Percentiles rank a stretch among this genome's conserved stretches.
phyloP scores from a whole-genome alignment of 208 protist genomes.

The Naegleria fowleri region DNA sequence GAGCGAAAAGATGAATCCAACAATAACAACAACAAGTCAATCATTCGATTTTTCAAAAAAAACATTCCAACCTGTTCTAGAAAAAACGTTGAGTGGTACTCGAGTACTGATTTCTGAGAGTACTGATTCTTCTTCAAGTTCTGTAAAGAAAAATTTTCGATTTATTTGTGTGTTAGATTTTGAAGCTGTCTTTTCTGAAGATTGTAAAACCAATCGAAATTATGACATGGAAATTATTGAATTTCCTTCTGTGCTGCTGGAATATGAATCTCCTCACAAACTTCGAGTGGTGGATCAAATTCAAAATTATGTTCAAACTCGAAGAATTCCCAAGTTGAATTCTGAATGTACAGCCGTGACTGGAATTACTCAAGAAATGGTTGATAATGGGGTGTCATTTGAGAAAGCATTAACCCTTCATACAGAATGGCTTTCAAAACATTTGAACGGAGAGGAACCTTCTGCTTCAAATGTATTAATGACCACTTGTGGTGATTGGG shows the following conservation, averaged over 20 bases:
- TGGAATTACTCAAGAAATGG: neutral
- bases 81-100: no score
- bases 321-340: neutral
- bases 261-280: neutral
- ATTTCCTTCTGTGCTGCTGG: neutral
- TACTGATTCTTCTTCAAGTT: neutral
- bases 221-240: conserved; percentile 16
- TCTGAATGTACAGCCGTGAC: neutral
- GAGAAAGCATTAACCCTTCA: neutral
- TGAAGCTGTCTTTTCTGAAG: neutral
- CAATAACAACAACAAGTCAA: no score
- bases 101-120: no score
- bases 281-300: neutral
- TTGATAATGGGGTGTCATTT: neutral
- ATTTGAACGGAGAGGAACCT: neutral
- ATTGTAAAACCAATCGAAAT: neutral
- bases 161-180: conserved; percentile 24
- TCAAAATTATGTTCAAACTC: neutral
- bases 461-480: neutral
- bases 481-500: conserved; percentile 17
- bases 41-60: no score
- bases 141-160: neutral
- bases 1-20: no score
- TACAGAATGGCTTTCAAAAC: neutral
- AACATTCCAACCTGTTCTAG: no score